Evolutionary conservation across 2,329 filamentous ascomycete species (phyloP), one percentile per base, ranked within the genome.

Genomic region (Cladosporium velox): DNA sequence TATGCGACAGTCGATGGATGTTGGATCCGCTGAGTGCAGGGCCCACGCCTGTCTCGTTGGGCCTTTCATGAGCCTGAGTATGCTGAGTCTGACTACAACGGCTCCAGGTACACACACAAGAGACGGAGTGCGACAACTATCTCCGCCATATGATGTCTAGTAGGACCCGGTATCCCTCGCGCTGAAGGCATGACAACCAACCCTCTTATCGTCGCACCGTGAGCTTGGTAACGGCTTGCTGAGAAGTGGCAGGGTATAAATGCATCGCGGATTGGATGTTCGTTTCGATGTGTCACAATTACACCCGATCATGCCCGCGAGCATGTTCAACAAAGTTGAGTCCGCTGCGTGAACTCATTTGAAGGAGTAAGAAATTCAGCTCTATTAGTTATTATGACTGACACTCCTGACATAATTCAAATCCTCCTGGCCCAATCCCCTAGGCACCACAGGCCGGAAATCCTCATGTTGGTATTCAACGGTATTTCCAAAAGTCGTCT

Each of bases 391-490:
- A 14, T 7, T 35, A 18, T 58, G 55, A 1, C 32, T 58, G 32
- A 58, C 55, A 28, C 55, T 58, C n/a, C 30, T 58, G 26, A 58
- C 34, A n/a, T 58, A 58, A 15, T 58, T 58, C 55, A 24, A 11
- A 26, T 28, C 55, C n/a, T 58, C 32, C 14, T 34, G 55, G 10
- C 32, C 32, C 10, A 58, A 24, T 11, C 55, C 34, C 8, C 55
- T 28, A 6, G 32, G 55, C 34, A 41, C n/a, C 11, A 21, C 21
- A 24, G 55, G 34, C 21, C 55, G 21, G 55, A 58, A 58, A 2
- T 41, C 55, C 32, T 41, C 34, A 21, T 58, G 55, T 2, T 34
- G 4, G 32, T 35, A 58, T 11, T 58, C 55, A 34, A 58, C 34
- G 1, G 30, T 58, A 24, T 34, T 58, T n/a, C 32, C 24, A 21